These are phyloP conservation scores for Debaryomyces prosopidis DNA, from an alignment of 805 yeast genomes.

Conservation along the genomic window DNA sequence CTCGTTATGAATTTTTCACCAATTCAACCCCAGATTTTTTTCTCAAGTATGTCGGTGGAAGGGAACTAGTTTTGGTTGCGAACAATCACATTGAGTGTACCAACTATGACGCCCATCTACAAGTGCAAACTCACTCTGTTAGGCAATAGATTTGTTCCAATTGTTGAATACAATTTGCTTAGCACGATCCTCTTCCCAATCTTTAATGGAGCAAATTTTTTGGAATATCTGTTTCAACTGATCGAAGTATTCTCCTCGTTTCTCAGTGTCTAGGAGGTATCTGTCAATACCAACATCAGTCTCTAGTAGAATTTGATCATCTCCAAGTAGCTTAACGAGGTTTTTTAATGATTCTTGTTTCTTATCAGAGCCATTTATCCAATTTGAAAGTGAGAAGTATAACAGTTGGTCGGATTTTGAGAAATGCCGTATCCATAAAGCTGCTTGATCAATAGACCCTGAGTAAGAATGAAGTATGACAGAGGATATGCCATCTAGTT, in stretches of 20 bases:
- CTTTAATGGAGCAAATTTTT: conserved; percentile 12
- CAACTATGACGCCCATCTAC: too few relatives aligned
- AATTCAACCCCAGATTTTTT: not conserved
- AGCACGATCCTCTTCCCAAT: conserved; percentile 11
- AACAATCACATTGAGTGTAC: not conserved
- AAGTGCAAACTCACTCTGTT: too few relatives aligned
- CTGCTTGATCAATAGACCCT: conserved; percentile 74
- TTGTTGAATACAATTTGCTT: conserved; percentile 8
- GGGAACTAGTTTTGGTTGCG: not conserved
- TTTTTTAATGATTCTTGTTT: conserved; percentile 20
- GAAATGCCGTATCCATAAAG: conserved; percentile 42
- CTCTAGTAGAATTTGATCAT: conserved; percentile 32
- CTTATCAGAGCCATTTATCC: conserved; percentile 44
- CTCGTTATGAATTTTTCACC: not conserved
- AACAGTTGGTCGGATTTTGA: conserved; percentile 25
- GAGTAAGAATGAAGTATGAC: conserved; percentile 82
- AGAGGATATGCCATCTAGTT: conserved; percentile 24
- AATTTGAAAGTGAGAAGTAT: conserved; percentile 54
- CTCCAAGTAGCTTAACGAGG: conserved; percentile 17
- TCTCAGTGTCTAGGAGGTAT: conserved; percentile 9
- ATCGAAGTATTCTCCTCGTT: conserved; percentile 16
- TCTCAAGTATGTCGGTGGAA: not conserved
- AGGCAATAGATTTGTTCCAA: conserved; percentile 7
- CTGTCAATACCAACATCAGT: conserved; percentile 37
- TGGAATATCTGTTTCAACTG: conserved; percentile 22